Percentiles rank a stretch among this genome's conserved stretches.
Evolutionary conservation across 148 eudicot species (phyloP).

Genomic region (Rhododendron henanense): DNA sequence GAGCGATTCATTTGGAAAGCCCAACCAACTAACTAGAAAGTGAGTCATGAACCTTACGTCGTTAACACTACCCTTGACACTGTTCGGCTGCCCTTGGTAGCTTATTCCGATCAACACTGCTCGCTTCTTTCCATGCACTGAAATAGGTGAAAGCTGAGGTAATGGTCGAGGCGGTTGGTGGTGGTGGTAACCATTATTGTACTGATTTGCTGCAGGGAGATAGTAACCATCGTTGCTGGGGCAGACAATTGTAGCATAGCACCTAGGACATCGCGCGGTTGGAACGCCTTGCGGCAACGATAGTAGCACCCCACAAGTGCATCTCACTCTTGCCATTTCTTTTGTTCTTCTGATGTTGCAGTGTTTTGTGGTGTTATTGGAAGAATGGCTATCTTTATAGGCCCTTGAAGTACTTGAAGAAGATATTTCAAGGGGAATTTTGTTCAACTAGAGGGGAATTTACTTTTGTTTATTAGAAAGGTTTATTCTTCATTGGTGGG

Average conservation of each 20-base stretch:
- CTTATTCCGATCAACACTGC: conserved; percentile 39
- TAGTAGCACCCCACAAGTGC: conserved; percentile 17
- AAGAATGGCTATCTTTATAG: neutral
- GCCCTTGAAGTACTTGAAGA: neutral
- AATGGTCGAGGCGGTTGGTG: neutral
- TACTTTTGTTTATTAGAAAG: too few species aligned
- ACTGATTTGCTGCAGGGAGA: neutral
- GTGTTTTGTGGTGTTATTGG: neutral
- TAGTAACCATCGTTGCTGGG: neutral
- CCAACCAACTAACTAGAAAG: conserved; percentile 18
- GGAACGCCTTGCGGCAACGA: neutral
- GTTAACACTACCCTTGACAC: conserved; percentile 30
- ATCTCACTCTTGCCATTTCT: conserved; percentile 22
- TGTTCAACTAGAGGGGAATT: neutral
- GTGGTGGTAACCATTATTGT: too few species aligned
- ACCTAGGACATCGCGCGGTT: conserved; percentile 4
- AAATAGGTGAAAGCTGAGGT: conserved; percentile 8
- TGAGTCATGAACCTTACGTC: conserved; percentile 23
- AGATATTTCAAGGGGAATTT: neutral
- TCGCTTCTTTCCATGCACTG: conserved; percentile 27
- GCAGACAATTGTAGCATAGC: conserved; percentile 10
- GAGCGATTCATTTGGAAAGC: conserved; percentile 26
- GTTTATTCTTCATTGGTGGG: neutral
- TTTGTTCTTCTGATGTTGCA: neutral
- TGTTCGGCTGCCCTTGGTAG: conserved; percentile 23